phyloP scores from a whole-genome alignment of 352 stramenopile genomes.

The Aphanomyces cochlioides region DNA sequence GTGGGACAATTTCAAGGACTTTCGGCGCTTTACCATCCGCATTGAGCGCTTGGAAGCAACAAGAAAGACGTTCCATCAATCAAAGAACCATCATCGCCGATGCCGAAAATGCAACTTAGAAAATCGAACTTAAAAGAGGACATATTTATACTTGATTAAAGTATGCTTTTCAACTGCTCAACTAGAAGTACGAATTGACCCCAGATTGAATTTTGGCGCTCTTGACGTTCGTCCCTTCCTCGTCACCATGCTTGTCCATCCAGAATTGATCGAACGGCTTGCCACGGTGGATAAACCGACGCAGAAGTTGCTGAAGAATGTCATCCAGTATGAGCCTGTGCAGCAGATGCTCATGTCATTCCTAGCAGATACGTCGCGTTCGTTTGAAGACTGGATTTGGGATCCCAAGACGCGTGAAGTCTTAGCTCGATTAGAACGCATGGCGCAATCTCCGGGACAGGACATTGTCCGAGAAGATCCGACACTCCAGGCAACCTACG shows the following conservation, averaged over 20 bases:
- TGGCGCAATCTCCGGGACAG: constrained; percentile 36
- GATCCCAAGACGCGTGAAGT: constrained; percentile 57
- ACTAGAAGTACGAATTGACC: no score
- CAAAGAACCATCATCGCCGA: no score
- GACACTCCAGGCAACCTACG: constrained; percentile 16
- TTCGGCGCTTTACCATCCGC: no score
- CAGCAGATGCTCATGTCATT: constrained; percentile 73
- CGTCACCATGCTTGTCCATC: neutral
- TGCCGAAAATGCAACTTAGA: no score
- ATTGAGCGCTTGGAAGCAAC: no score
- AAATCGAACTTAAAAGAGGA: no score
- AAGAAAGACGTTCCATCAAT: no score
- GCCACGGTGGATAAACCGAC: constrained; percentile 47
- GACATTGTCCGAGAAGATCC: constrained; percentile 25
- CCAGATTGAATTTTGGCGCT: no score
- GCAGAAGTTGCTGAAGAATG: constrained; percentile 47
- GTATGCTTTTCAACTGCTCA: no score
- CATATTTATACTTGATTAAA: no score
- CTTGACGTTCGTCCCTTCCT: no score
- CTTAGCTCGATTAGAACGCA: constrained; percentile 39
- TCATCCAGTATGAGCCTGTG: constrained; percentile 56
- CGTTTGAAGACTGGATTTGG: constrained; percentile 77
- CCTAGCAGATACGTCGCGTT: constrained; percentile 47
- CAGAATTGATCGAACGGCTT: constrained; percentile 44
- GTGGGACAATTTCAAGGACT: no score